Evolutionary conservation across 164 flowering plant genomes (phyloP), one percentile per base, ranked within the genome.

Genomic region (Vitis rupestris): DNA sequence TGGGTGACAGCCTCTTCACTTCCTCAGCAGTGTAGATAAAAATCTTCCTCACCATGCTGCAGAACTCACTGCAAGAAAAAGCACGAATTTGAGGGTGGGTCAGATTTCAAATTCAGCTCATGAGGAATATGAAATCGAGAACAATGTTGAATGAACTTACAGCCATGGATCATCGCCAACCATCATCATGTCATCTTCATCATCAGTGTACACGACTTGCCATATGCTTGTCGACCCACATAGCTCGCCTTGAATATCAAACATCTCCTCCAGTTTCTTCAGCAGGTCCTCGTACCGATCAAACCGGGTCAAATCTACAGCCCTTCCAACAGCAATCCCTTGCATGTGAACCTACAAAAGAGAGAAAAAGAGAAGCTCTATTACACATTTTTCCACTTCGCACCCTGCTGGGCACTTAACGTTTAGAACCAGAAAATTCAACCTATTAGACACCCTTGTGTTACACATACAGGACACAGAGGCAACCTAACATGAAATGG

Each of bases 111-210:
- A 6, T 37, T 37, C 44, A 6, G 0, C 44, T 37, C 2, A 53
- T 68, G 29, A 65, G 23, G 14, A 10, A 12, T 61, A 61, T 27
- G 9, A 59, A 27, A 8, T 31, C 14, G 4, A 13, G 11, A 55
- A 14, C 13, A 37, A 49, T 2, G 52, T 14, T 70, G 50, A 68
- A 61, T 16, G 56, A 13, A 84, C 94, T 84, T 87, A 93, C 98
- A 81, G 83, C 98, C 98, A 94, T 17, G 98, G 98, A 73, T 92
- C 97, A 71, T 94, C 98, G 62, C 98, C 98, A 72, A 92, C 97
- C 91, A 90, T 85, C 98, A 94, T 94, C 87, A 83, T 92, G 78
- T 94, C 98, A 71, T 87, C 93, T 76, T 94, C 98, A 72, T 90
- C 88, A 70, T 94, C 97, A 8, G 97, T 88, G 83, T 88, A 92